Evolutionary conservation across 2,329 filamentous ascomycete species (phyloP).

Genomic region (Polytolypa hystricis): DNA sequence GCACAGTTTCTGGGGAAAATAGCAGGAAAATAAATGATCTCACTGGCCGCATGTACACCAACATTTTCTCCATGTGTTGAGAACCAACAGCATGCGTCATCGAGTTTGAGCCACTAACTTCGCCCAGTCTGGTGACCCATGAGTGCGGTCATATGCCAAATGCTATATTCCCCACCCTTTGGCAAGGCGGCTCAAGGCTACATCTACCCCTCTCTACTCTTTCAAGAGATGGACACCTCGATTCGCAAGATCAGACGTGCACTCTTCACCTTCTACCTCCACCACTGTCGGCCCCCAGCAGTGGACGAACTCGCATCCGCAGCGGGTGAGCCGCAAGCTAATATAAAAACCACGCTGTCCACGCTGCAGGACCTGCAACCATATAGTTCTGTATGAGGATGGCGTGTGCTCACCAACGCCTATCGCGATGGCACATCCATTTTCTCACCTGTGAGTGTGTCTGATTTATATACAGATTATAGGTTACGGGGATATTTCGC

Average conservation of each 20-base stretch:
- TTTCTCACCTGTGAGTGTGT: conserved; percentile 4
- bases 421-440: conserved; percentile 5
- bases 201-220: too few relatives aligned
- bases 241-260: background rate
- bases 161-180: too few relatives aligned
- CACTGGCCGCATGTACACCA: too few relatives aligned
- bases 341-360: background rate
- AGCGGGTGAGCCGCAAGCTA: background rate
- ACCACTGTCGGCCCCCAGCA: conserved; percentile 3
- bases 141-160: too few relatives aligned
- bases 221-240: conserved; percentile 1
- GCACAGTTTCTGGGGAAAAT: too few relatives aligned
- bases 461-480: background rate
- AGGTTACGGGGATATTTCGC: too few relatives aligned
- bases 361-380: conserved; percentile 1
- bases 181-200: too few relatives aligned
- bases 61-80: too few relatives aligned
- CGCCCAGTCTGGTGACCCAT: too few relatives aligned
- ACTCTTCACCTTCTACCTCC: conserved; percentile 4
- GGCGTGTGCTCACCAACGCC: conserved; percentile 1
- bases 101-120: too few relatives aligned
- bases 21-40: too few relatives aligned
- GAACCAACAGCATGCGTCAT: too few relatives aligned
- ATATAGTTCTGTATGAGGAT: conserved; percentile 5
- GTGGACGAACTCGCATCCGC: background rate